phyloP scores from a whole-genome alignment of 1,139 yeast species.

The Pneumocystis canis region DNA sequence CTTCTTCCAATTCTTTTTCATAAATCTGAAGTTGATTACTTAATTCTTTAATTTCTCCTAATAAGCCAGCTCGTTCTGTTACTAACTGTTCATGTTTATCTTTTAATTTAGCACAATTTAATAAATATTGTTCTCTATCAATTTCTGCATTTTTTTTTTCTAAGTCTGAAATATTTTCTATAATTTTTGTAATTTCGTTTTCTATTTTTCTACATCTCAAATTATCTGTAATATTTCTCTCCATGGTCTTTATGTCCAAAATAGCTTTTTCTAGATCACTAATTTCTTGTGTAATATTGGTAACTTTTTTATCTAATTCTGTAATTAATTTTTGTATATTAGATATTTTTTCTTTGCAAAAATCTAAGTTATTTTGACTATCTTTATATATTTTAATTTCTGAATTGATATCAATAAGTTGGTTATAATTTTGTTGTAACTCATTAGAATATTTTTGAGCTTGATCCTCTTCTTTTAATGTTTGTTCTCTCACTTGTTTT shows the following conservation, averaged over 20 bases:
- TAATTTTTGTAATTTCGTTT: conserved; percentile 25
- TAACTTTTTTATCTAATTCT: conserved; percentile 13
- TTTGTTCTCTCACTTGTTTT: conserved; percentile 14
- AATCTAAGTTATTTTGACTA: neutral
- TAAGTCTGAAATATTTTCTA: conserved; percentile 28
- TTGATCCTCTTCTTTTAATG: conserved; percentile 3
- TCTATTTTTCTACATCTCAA: conserved; percentile 35
- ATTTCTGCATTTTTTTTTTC: conserved; percentile 50
- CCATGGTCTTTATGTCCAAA: conserved; percentile 37
- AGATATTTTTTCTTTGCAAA: conserved; percentile 10
- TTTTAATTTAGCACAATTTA: conserved; percentile 41
- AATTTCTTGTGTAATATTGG: conserved; percentile 4
- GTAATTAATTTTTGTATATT: conserved; percentile 8
- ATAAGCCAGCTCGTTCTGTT: conserved; percentile 47
- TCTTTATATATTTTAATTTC: conserved; percentile 12
- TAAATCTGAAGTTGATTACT: conserved; percentile 52
- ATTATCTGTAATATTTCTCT: conserved; percentile 41
- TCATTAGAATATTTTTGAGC: conserved; percentile 1
- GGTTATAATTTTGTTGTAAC: neutral
- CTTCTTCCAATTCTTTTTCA: conserved; percentile 47
- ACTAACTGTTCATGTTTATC: conserved; percentile 42
- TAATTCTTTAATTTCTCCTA: conserved; percentile 74
- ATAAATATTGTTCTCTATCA: conserved; percentile 49
- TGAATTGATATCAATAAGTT: neutral
- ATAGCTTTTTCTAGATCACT: conserved; percentile 27